phyloP scores from a whole-genome alignment of 1,284 basidiomycete genomes.

The Tilletia walkeri region DNA sequence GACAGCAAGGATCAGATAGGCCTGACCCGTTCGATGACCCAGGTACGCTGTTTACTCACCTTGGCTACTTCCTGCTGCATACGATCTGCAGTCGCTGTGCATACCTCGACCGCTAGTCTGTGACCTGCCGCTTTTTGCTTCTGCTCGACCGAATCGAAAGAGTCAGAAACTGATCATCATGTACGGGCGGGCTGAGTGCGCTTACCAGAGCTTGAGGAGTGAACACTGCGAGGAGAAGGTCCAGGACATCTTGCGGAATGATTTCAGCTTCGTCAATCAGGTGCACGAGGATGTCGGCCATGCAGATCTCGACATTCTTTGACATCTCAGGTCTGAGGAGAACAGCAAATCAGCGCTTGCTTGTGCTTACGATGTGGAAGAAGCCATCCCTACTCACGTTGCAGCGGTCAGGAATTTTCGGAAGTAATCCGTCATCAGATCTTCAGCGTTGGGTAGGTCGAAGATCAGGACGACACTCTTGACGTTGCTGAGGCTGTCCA shows the following conservation, averaged over 20 bases:
- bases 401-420: constrained; percentile 77
- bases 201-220: constrained; percentile 65
- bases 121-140: constrained; percentile 63
- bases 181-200: constrained; percentile 19
- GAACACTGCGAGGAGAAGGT: constrained; percentile 80
- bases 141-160: constrained; percentile 63
- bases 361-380: not conserved
- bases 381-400: constrained; percentile 56
- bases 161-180: constrained; percentile 9
- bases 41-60: constrained; percentile 30
- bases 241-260: constrained; percentile 74
- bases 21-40: not conserved
- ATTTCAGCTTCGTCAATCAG: constrained; percentile 80
- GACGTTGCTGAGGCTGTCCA: constrained; percentile 86
- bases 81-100: constrained; percentile 77
- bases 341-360: not conserved
- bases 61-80: constrained; percentile 84
- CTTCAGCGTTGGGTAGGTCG: constrained; percentile 81
- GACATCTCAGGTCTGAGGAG: constrained; percentile 53
- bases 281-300: constrained; percentile 83
- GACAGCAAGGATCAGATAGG: constrained; percentile 76
- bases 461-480: constrained; percentile 91
- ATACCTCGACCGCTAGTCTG: constrained; percentile 82
- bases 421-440: constrained; percentile 80
- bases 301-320: constrained; percentile 82